Percentiles rank a stretch among this genome's conserved stretches.
Evolutionary conservation across 2,329 filamentous ascomycete genomes (phyloP).

Genomic region (Aureobasidium melanogenum): DNA sequence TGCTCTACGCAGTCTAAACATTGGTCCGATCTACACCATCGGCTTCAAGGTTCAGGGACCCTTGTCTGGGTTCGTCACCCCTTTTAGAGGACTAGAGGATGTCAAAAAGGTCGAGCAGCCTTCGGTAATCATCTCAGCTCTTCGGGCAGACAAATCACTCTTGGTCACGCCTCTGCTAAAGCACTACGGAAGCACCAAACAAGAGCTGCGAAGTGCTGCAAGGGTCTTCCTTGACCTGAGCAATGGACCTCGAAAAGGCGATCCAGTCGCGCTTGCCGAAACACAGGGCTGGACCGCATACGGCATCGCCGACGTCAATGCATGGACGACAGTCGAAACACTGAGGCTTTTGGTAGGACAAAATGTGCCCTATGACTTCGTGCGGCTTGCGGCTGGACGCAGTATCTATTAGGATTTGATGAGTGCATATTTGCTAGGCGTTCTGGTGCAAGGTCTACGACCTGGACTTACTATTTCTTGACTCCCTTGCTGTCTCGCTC

Average conservation of each 20-base stretch:
- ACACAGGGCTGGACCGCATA: slow-evolving; percentile 72
- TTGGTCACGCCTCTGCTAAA: slow-evolving; percentile 70
- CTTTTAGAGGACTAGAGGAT: slow-evolving; percentile 62
- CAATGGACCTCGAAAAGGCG: slow-evolving; percentile 56
- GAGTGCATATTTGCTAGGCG: slow-evolving; percentile 4
- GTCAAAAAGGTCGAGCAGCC: slow-evolving; percentile 72
- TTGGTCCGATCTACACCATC: slow-evolving; percentile 75
- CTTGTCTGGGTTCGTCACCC: slow-evolving; percentile 56
- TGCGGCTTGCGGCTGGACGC: slow-evolving; percentile 59
- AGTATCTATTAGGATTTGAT: slow-evolving; percentile 33
- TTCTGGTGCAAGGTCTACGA: neutral
- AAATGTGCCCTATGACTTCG: slow-evolving; percentile 83
- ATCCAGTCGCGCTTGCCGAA: slow-evolving; percentile 61
- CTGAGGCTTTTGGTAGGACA: slow-evolving; percentile 70
- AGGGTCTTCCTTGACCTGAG: slow-evolving; percentile 71
- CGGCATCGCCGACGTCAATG: slow-evolving; percentile 68
- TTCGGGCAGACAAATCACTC: slow-evolving; percentile 69
- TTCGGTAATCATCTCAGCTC: slow-evolving; percentile 71
- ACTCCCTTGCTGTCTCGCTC: neutral
- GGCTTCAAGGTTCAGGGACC: slow-evolving; percentile 58
- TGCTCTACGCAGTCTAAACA: slow-evolving; percentile 64
- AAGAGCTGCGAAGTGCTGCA: slow-evolving; percentile 22
- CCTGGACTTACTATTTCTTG: slow-evolving; percentile 1
- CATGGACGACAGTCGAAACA: slow-evolving; percentile 78
- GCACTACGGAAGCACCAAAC: slow-evolving; percentile 49